Percentiles rank a stretch among this genome's conserved stretches.
phyloP scores from a whole-genome alignment of 345 rosid species.

The Aurinia saxatilis region DNA sequence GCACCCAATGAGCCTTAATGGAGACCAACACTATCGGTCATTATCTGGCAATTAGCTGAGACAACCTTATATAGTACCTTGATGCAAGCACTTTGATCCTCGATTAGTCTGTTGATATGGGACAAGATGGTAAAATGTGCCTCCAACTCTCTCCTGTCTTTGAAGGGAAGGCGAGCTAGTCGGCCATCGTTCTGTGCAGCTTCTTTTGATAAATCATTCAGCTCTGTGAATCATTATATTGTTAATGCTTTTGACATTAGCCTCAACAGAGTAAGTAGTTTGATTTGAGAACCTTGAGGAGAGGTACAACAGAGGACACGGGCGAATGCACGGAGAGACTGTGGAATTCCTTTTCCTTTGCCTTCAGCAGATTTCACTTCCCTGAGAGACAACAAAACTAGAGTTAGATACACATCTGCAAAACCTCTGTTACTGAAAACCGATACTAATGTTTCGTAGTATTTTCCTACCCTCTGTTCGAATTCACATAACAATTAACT shows the following conservation, averaged over 20 bases:
- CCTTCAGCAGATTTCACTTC: slow-evolving; percentile 64
- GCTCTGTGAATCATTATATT: slow-evolving; percentile 31
- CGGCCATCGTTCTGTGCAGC: slow-evolving; percentile 75
- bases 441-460: background rate
- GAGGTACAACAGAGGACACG: slow-evolving; percentile 56
- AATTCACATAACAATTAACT: background rate
- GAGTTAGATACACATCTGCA: background rate
- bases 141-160: slow-evolving; percentile 42
- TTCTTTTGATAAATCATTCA: slow-evolving; percentile 51
- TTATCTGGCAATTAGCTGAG: background rate
- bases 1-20: background rate
- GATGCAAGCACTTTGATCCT: slow-evolving; percentile 35
- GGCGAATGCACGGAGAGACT: slow-evolving; percentile 77
- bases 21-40: background rate
- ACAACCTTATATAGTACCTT: slow-evolving; percentile 37
- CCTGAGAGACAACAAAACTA: slow-evolving; percentile 33
- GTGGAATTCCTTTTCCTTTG: slow-evolving; percentile 81
- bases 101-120: slow-evolving; percentile 34
- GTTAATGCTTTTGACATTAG: slow-evolving; percentile 1
- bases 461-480: background rate
- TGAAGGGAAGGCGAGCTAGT: slow-evolving; percentile 60
- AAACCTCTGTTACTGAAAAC: background rate
- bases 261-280: background rate
- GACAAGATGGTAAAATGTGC: slow-evolving; percentile 58
- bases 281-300: slow-evolving; percentile 40